Evolutionary conservation across 2,329 filamentous ascomycete species (phyloP).

Genomic region (Alternaria sp.): DNA sequence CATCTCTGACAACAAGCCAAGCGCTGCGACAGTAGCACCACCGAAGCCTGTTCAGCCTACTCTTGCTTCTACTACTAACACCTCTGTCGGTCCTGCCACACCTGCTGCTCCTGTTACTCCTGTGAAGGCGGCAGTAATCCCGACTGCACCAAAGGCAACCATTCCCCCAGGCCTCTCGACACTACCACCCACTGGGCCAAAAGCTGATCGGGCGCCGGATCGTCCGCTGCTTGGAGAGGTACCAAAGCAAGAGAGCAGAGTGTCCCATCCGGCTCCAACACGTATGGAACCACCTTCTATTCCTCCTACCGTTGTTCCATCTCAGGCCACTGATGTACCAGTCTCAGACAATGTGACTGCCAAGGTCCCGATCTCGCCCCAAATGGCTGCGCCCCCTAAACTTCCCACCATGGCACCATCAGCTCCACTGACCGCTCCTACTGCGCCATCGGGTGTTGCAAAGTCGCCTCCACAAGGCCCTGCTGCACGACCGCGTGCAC

Average conservation of each 20-base stretch:
- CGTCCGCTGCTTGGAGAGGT: constrained; percentile 28
- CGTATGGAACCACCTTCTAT: constrained; percentile 33
- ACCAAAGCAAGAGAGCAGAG: constrained; percentile 26
- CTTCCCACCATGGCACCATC: constrained; percentile 1
- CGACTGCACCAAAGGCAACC: constrained; percentile 40
- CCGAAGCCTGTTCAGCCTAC: constrained; percentile 35
- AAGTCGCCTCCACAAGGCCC: constrained; percentile 41
- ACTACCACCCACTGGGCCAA: constrained; percentile 51
- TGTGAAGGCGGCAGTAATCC: constrained; percentile 21
- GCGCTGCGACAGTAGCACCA: constrained; percentile 26
- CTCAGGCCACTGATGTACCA: constrained; percentile 7
- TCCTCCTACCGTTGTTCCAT: constrained; percentile 19
- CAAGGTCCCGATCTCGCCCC: constrained; percentile 17
- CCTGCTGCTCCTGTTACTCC: constrained; percentile 24
- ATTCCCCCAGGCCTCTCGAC: constrained; percentile 46
- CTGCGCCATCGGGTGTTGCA: constrained; percentile 17
- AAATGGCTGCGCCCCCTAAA: constrained; percentile 14
- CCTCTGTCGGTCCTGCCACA: constrained; percentile 12
- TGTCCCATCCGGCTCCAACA: constrained; percentile 18
- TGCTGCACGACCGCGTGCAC: constrained; percentile 33
- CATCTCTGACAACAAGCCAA: constrained; percentile 42
- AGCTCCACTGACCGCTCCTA: constrained; percentile 9
- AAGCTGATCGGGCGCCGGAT: constrained; percentile 45
- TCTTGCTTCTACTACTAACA: constrained; percentile 24
- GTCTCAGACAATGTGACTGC: constrained; percentile 19